Conservation (phyloP, 1,284 basidiomycete genomes). For the Cystobasidium slooffiae region DNA sequence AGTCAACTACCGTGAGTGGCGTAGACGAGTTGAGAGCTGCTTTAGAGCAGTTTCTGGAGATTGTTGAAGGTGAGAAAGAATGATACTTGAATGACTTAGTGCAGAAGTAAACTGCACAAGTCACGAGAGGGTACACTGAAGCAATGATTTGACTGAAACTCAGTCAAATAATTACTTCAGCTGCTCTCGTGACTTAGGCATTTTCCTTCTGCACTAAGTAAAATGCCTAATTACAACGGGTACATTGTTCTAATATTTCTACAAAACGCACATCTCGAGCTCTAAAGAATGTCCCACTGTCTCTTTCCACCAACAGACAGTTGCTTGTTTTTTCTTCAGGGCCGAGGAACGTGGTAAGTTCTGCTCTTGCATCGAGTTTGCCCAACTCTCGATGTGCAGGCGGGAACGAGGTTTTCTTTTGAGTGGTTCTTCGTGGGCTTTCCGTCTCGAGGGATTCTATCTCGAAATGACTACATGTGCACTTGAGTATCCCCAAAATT, state of each 20-base stretch:
- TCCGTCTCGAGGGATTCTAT: conserved; percentile 8
- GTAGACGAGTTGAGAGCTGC: no score
- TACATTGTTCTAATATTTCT: not conserved
- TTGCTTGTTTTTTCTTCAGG: no score
- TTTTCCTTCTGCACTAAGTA: conserved; percentile 2
- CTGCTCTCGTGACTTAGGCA: not conserved
- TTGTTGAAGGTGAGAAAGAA: not conserved
- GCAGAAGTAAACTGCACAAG: not conserved
- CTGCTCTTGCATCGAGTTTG: no score
- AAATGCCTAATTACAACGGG: not conserved
- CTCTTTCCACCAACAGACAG: no score
- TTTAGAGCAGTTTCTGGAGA: not conserved
- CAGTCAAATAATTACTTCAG: not conserved
- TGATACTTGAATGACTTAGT: not conserved
- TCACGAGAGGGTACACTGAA: conserved; percentile 1
- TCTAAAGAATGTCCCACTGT: no score
- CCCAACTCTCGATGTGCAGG: conserved; percentile 14
- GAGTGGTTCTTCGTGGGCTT: conserved; percentile 18
- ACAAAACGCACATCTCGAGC: no score
- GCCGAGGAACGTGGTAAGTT: no score
- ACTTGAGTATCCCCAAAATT: conserved; percentile 18
- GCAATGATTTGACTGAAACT: not conserved
- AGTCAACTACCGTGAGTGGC: no score
- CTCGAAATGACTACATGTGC: conserved; percentile 17
- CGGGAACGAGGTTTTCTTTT: conserved; percentile 18